Conservation (phyloP, 495 filamentous ascomycete genomes). For the Neurospora discreta region DNA sequence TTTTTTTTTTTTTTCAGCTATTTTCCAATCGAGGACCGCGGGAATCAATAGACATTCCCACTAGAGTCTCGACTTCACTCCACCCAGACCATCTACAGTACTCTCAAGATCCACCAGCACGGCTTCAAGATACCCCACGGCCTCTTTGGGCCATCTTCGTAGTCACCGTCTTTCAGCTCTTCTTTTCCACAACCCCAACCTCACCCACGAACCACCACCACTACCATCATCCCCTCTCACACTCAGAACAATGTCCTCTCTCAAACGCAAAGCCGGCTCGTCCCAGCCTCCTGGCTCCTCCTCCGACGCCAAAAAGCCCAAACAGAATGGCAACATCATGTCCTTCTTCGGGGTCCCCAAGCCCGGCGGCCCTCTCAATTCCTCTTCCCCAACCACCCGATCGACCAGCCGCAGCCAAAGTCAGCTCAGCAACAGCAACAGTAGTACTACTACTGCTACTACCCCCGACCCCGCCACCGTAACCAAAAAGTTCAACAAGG, state of each 20-base stretch:
- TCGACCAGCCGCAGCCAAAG: neutral
- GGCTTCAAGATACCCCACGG: neutral
- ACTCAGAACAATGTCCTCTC: slow-evolving; percentile 30
- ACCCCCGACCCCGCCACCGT: slow-evolving; percentile 19
- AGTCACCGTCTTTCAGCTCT: neutral
- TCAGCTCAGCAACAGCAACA: slow-evolving; percentile 16
- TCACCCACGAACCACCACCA: neutral
- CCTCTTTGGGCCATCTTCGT: neutral
- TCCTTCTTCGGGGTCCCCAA: slow-evolving; percentile 43
- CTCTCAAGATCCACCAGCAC: neutral
- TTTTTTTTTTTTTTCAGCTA: too few relatives aligned
- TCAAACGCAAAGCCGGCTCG: slow-evolving; percentile 57
- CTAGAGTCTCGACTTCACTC: neutral
- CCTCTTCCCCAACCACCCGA: neutral
- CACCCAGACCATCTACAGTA: too few relatives aligned
- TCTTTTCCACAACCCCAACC: neutral
- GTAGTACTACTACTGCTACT: slow-evolving; percentile 3
- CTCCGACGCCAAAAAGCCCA: slow-evolving; percentile 58
- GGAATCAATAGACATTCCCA: too few relatives aligned
- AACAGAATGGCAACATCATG: slow-evolving; percentile 41
- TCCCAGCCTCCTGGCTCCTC: slow-evolving; percentile 33
- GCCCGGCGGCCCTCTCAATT: slow-evolving; percentile 1
- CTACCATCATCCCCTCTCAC: neutral
- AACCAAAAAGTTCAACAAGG: slow-evolving; percentile 65
- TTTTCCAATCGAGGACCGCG: too few relatives aligned